Percentiles rank a stretch among this genome's conserved stretches.
Evolutionary conservation across 1,284 basidiomycete genomes (phyloP).

Genomic region (Heterobasidion parviporum): DNA sequence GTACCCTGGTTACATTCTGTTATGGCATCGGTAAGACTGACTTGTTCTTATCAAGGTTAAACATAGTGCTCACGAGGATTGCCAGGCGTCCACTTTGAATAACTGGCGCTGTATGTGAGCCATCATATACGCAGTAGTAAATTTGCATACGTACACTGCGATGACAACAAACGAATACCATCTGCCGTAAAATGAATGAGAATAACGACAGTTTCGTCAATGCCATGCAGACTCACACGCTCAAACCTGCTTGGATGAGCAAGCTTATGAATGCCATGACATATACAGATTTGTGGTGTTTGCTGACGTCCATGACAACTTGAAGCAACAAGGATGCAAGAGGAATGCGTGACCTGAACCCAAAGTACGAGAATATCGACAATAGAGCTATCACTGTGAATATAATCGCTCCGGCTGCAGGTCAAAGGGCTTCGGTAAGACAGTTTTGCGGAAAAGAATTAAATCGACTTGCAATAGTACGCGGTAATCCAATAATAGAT

Average conservation of each 20-base stretch:
- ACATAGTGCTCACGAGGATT: conserved; percentile 43
- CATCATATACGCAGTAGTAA: not conserved
- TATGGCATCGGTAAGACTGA: not conserved
- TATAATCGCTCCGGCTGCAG: conserved; percentile 63
- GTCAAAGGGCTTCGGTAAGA: conserved; percentile 11
- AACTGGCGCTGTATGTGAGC: conserved; percentile 29
- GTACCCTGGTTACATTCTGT: conserved; percentile 32
- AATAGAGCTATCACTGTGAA: conserved; percentile 66
- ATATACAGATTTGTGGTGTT: conserved; percentile 77
- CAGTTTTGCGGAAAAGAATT: conserved; percentile 10
- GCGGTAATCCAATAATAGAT: conserved; percentile 75
- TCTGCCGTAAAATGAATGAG: conserved; percentile 25
- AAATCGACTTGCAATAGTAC: conserved; percentile 56
- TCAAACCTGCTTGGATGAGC: conserved; percentile 61
- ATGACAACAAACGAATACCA: conserved; percentile 67
- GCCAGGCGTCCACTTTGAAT: conserved; percentile 73
- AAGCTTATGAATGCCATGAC: conserved; percentile 69
- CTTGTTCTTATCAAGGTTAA: not conserved
- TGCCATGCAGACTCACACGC: conserved; percentile 44
- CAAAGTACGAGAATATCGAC: conserved; percentile 58
- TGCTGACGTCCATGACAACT: conserved; percentile 62
- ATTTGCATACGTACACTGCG: conserved; percentile 43
- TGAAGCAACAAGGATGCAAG: conserved; percentile 73
- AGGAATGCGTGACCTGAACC: conserved; percentile 68
- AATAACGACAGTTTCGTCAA: conserved; percentile 1